These are phyloP conservation scores for Cicer pinnatifidum DNA, from an alignment of 306 rosid species.

Conservation along the genomic window DNA sequence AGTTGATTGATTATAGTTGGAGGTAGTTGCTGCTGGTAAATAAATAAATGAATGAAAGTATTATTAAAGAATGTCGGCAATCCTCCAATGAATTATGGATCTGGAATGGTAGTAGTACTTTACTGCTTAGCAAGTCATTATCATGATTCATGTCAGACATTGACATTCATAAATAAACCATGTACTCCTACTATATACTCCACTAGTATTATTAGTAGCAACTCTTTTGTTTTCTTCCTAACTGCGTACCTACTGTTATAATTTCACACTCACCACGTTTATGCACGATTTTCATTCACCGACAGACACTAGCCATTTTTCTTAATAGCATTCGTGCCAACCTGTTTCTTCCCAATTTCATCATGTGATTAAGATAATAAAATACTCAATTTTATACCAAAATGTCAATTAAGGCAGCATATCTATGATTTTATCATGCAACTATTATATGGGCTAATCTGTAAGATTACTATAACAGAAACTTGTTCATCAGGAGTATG, in stretches of 20 bases:
- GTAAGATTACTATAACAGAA: background rate
- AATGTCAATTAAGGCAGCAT: background rate
- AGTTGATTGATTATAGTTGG: background rate
- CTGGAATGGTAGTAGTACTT: background rate
- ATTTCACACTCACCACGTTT: constrained; percentile 43
- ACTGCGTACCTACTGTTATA: background rate
- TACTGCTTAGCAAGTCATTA: constrained; percentile 31
- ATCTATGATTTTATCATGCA: background rate
- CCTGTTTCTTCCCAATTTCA: constrained; percentile 30
- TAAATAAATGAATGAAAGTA: constrained; percentile 10
- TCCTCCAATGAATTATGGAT: background rate
- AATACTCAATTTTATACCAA: background rate
- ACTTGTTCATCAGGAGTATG: background rate
- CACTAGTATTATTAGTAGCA: background rate
- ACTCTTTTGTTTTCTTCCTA: constrained; percentile 37
- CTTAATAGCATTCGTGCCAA: constrained; percentile 14
- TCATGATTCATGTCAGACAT: constrained; percentile 45
- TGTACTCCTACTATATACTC: too few species aligned
- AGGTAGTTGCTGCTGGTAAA: background rate
- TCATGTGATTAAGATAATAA: background rate
- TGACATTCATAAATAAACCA: constrained; percentile 21
- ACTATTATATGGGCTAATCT: background rate
- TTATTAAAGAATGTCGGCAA: constrained; percentile 41
- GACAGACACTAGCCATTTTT: background rate
- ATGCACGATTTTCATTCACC: constrained; percentile 37